phyloP scores from a whole-genome alignment of 139 green algal genomes.

The Zygnema cylindricum region DNA sequence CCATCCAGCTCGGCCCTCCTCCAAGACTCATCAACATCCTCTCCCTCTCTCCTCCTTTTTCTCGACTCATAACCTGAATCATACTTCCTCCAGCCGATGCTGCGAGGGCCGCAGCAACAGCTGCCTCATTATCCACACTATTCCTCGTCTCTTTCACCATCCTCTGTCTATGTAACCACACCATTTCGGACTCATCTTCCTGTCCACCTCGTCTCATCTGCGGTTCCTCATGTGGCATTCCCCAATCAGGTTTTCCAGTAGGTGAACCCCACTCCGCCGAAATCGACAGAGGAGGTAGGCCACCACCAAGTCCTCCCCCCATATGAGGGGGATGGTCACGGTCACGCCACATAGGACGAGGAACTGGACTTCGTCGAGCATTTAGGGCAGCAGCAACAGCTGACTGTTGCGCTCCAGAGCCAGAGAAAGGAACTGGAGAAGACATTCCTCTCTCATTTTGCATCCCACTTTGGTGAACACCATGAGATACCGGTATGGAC shows the following conservation, averaged over 20 bases:
- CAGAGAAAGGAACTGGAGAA: background rate
- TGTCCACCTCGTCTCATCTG: background rate
- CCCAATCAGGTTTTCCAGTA: slow-evolving; percentile 46
- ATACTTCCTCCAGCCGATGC: background rate
- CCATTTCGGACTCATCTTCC: background rate
- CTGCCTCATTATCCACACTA: background rate
- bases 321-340: background rate
- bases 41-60: background rate
- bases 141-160: background rate
- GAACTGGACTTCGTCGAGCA: background rate
- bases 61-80: background rate
- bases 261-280: slow-evolving; percentile 26
- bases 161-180: background rate
- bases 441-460: background rate
- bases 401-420: slow-evolving; percentile 12
- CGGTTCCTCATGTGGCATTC: background rate
- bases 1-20: background rate
- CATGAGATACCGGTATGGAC: background rate
- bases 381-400: slow-evolving; percentile 23
- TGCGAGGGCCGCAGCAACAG: background rate
- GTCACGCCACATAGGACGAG: background rate
- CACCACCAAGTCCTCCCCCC: background rate
- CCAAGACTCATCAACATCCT: background rate
- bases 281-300: background rate
- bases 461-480: background rate